These are phyloP conservation scores for Sphaerostilbella broomeana DNA, from an alignment of 2,329 filamentous ascomycete species.

Conservation along the genomic window DNA sequence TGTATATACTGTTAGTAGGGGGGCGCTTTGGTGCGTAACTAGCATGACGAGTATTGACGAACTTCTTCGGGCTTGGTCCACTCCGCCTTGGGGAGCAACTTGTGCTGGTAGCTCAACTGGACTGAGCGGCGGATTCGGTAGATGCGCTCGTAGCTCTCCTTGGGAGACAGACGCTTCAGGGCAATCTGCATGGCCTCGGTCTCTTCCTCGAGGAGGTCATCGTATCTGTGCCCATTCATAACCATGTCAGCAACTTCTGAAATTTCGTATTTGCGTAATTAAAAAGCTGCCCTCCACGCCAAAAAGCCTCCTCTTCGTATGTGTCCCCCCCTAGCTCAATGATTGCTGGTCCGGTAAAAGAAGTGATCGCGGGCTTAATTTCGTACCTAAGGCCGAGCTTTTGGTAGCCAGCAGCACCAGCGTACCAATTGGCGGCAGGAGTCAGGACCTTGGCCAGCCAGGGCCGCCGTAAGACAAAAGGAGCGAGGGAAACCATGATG, in stretches of 20 bases:
- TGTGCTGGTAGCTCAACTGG: slow-evolving; percentile 63
- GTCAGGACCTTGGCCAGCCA: slow-evolving; percentile 72
- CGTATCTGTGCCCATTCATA: slow-evolving; percentile 56
- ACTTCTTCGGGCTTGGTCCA: slow-evolving; percentile 54
- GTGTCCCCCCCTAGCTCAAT: neutral
- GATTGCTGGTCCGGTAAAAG: no score
- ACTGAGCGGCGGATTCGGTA: slow-evolving; percentile 94
- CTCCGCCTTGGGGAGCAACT: slow-evolving; percentile 55
- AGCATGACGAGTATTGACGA: slow-evolving; percentile 19
- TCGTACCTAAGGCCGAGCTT: slow-evolving; percentile 81
- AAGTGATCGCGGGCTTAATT: slow-evolving; percentile 15
- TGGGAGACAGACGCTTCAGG: slow-evolving; percentile 80
- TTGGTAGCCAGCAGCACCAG: slow-evolving; percentile 83
- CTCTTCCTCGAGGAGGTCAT: slow-evolving; percentile 94
- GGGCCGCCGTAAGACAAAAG: slow-evolving; percentile 73
- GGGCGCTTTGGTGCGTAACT: no score
- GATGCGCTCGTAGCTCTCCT: slow-evolving; percentile 93
- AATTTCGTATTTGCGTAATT: no score
- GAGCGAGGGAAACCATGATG: slow-evolving; percentile 46
- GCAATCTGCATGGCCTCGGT: slow-evolving; percentile 78
- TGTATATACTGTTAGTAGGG: slow-evolving; percentile 21
- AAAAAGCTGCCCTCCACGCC: no score
- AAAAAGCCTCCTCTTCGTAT: neutral
- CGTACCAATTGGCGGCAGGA: slow-evolving; percentile 85
- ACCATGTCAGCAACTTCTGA: no score